Evolutionary conservation across 805 yeast genomes (phyloP).

Genomic region (Ogataea philodendri): DNA sequence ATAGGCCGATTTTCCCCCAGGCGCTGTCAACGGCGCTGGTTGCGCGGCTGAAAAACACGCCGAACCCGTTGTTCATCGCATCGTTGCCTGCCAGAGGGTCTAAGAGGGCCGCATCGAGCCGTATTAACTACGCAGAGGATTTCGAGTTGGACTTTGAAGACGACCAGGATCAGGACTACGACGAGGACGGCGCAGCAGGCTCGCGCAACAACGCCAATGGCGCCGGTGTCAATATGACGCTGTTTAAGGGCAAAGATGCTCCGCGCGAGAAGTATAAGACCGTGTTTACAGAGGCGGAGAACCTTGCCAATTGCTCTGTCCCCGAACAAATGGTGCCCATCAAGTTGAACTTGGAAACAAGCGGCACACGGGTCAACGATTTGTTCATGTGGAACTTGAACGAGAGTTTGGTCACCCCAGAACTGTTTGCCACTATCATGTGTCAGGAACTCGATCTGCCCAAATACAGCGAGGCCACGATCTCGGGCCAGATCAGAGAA

Average conservation of each 20-base stretch:
- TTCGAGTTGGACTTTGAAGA: conserved; percentile 54
- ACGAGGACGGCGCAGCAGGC: conserved; percentile 56
- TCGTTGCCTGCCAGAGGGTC: conserved; percentile 76
- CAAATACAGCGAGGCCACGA: conserved; percentile 54
- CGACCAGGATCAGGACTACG: conserved; percentile 38
- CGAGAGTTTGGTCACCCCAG: conserved; percentile 67
- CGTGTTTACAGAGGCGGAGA: conserved; percentile 34
- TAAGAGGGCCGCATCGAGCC: conserved; percentile 60
- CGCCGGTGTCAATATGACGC: conserved; percentile 25
- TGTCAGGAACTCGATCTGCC: conserved; percentile 85
- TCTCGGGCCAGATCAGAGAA: conserved; percentile 68
- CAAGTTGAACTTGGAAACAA: conserved; percentile 58
- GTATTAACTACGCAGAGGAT: conserved; percentile 77
- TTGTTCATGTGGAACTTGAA: conserved; percentile 72
- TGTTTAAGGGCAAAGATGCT: conserved; percentile 40
- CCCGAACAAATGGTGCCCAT: conserved; percentile 61
- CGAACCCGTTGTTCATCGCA: conserved; percentile 68
- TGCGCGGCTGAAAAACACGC: conserved; percentile 68
- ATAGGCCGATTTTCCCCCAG: conserved; percentile 55
- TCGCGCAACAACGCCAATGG: conserved; percentile 11
- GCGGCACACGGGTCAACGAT: conserved; percentile 55
- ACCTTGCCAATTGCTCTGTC: conserved; percentile 34
- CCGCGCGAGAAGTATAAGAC: conserved; percentile 37
- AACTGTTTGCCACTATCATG: conserved; percentile 68
- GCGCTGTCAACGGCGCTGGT: conserved; percentile 75